Evolutionary conservation across 2,329 filamentous ascomycete species (phyloP).

Genomic region (Monosporascus cannonballus): DNA sequence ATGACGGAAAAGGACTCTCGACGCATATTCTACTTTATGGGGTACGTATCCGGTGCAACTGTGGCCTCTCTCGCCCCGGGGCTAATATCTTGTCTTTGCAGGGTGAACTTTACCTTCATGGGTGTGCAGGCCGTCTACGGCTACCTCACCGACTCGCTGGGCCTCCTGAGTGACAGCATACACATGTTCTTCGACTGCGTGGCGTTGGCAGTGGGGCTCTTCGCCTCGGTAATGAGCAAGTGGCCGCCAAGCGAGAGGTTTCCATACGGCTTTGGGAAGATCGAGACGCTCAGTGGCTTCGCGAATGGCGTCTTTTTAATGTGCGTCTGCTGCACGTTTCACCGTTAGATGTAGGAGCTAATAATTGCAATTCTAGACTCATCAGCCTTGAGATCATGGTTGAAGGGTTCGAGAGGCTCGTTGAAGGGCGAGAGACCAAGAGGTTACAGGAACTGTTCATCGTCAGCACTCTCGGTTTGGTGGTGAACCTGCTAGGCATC

Average conservation of each 20-base stretch:
- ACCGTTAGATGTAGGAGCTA: background rate
- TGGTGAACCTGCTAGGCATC: slow-evolving; percentile 90
- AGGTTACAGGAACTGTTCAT: slow-evolving; percentile 80
- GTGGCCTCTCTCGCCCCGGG: background rate
- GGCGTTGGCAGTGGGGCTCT: slow-evolving; percentile 80
- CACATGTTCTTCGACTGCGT: slow-evolving; percentile 99
- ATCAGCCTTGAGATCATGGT: slow-evolving; percentile 95
- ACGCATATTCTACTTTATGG: slow-evolving; percentile 95
- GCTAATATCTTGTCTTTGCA: slow-evolving; percentile 29
- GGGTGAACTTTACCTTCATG: slow-evolving; percentile 94
- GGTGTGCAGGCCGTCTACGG: slow-evolving; percentile 90
- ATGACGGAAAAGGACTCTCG: slow-evolving; percentile 87
- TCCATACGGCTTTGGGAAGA: slow-evolving; percentile 93
- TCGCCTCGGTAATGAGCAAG: slow-evolving; percentile 91
- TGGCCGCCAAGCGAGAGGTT: slow-evolving; percentile 88
- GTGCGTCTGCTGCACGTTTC: slow-evolving; percentile 39
- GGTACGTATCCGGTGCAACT: slow-evolving; percentile 43
- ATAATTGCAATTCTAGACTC: slow-evolving; percentile 47
- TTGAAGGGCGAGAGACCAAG: slow-evolving; percentile 77
- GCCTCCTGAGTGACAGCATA: slow-evolving; percentile 93
- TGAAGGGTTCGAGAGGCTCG: slow-evolving; percentile 82
- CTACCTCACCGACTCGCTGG: slow-evolving; percentile 85
- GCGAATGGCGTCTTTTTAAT: slow-evolving; percentile 94
- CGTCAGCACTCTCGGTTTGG: slow-evolving; percentile 78
- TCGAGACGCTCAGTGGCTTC: slow-evolving; percentile 93